Evolutionary conservation across 2,329 filamentous ascomycete genomes (phyloP).

Genomic region (Xylariaceae sp.): DNA sequence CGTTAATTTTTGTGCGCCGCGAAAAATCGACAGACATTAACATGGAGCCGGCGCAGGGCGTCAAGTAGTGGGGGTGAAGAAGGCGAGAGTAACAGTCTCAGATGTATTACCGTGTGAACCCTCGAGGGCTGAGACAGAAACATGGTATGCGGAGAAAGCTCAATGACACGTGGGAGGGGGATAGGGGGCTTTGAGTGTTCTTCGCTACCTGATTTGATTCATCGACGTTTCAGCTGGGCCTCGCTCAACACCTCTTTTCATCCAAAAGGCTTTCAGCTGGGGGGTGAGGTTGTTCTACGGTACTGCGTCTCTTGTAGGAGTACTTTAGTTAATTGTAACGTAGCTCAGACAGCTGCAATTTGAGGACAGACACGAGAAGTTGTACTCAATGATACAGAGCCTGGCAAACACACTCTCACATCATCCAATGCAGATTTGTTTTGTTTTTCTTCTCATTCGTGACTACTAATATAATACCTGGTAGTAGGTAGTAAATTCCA

Average conservation of each 20-base stretch:
- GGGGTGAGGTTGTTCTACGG: not conserved
- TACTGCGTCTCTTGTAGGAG: not conserved
- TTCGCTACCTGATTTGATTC: not conserved
- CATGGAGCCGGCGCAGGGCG: not conserved
- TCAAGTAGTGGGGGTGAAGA: not conserved
- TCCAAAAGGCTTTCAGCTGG: not conserved
- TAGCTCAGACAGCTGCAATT: constrained; percentile 7
- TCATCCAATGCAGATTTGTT: not conserved
- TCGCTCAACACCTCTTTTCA: not conserved
- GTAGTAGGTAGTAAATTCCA: too few species aligned
- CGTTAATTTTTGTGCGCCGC: not conserved
- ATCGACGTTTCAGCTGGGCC: constrained; percentile 1
- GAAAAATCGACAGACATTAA: not conserved
- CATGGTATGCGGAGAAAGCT: not conserved
- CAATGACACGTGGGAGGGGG: not conserved
- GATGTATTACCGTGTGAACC: not conserved
- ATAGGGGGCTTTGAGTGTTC: not conserved
- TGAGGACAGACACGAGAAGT: not conserved
- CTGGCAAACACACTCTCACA: not conserved
- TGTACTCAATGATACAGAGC: constrained; percentile 4
- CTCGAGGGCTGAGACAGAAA: not conserved
- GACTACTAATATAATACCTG: not conserved
- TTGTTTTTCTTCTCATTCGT: not conserved
- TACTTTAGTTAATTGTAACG: not conserved
- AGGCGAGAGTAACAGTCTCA: not conserved